Evolutionary conservation across 192 early-diverging fungal species (phyloP), one percentile per base, ranked within the genome.

Genomic region (Gaertneriomyces sp.): DNA sequence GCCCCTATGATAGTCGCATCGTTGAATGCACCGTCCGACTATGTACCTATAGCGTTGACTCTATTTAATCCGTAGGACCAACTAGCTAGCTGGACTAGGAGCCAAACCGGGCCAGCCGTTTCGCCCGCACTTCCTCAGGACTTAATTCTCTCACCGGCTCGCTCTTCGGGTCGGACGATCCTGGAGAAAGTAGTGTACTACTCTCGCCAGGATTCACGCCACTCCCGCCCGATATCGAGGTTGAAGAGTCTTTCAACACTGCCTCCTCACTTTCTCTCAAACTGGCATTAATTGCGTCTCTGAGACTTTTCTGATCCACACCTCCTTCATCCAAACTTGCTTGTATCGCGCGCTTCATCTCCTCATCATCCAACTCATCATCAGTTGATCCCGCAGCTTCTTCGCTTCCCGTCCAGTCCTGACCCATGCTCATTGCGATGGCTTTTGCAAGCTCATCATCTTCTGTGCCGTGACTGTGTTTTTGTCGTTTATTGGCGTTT

Each of bases 391-490:
- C 64, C 17, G 45, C 10, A 14, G 41, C 59, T 12, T 3, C 20
- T 0, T 49, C 47, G 47, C 12, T n/a, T 17, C 12, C 12, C 14
- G 39, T 39, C 25, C 25, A 33, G 12, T 56, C 54, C 20, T 68
- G 19, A 3, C 66, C 65, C 7, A 72, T 45, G 53, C 52, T 63
- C 65, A 72, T 66, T 5, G 63, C 64, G 42, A 72, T 57, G 7
- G 74, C 70, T 6, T 49, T 50, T 25, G 56, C 68, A 45, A 74
- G 52, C 9, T 74, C 72, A 49, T 70, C 61, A 12, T 74, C 72
- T 39, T 39, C 16, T 49, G 47, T 0, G 12, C 54, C 54, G 39
- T 16, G 12, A 56, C 20, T 38, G 47, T 49, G 0, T 39, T 33
- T 4, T 56, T 56, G 54, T 39, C 6, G 33, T 14, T 5, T 14